Evolutionary conservation across 2,329 filamentous ascomycete genomes (phyloP).

Genomic region (Aspergillus hiratsukae): DNA sequence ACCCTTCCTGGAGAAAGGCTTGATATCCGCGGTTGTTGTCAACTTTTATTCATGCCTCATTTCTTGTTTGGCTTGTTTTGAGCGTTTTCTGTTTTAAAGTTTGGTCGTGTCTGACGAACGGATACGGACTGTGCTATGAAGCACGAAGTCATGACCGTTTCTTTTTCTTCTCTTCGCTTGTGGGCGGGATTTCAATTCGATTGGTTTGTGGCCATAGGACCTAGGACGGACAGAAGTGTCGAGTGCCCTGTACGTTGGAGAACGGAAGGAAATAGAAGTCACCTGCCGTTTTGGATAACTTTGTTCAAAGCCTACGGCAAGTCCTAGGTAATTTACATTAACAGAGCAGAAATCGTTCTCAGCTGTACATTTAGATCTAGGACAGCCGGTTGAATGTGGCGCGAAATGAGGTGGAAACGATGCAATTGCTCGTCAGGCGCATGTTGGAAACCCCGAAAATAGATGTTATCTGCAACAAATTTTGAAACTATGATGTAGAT

Average conservation of each 20-base stretch:
- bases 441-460: not conserved
- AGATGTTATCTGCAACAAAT: not conserved
- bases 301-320: not conserved
- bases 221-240: not conserved
- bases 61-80: conserved; percentile 3
- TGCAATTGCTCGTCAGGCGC: not conserved
- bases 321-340: not conserved
- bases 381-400: not conserved
- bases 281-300: not conserved
- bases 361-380: not conserved
- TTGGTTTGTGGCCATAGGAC: not conserved
- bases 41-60: not conserved
- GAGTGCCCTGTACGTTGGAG: not conserved
- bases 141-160: conserved; percentile 4
- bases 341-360: not conserved
- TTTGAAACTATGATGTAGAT: not conserved
- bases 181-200: not conserved
- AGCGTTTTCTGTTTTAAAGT: conserved; percentile 2
- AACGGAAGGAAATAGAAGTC: not conserved
- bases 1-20: not conserved
- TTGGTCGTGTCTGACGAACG: conserved; percentile 2
- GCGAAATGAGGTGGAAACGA: not conserved
- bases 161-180: not conserved
- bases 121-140: conserved; percentile 5
- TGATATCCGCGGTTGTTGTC: not conserved